Evolutionary conservation across 257 asterid species (phyloP), one percentile per base, ranked within the genome.

Genomic region (Nicotiana noctiflora): DNA sequence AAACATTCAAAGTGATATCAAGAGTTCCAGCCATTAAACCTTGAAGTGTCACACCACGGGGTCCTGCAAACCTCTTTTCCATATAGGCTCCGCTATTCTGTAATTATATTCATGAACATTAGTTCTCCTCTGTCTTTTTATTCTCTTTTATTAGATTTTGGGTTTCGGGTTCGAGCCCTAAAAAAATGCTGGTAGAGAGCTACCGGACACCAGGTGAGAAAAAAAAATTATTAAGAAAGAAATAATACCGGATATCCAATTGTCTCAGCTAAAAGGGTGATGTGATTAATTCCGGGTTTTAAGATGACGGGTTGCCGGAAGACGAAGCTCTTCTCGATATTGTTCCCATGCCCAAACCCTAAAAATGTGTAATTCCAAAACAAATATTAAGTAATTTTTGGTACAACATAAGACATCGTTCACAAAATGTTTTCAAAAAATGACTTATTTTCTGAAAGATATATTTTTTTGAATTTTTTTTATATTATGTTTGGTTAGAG

Each of bases 81-180:
- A 96, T 96, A 84, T 84, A 92, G 14, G 98, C 99, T 76, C 99
- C 99, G 59, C 99, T 96, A 81, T 96, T 96, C 99, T 95, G 66
- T 19, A 86, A 8, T 77, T 31, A 51, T 40, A 27, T 27, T 19
- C 25, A n/a, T 63, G 10, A 55, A 55, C 23, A 55, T 55, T 6
- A 55, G 2, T 55, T 17, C 21, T 55, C 61, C 6, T 6, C 2
- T 18, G 6, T 55, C 21, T 15, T 18, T 18, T 6, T 18, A 51
- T 51, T 13, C 4, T 51, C 5, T 13, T 51, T 51, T 12, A 0
- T 51, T 51, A 40, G 27, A 25, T 25, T 25, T 25, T 25, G 27
- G 46, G 11, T 40, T 8, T 40, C 10, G 11, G 2, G 11, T 40
- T 40, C 46, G 46, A 40, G 11, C 0, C 46, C 0, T 40, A 1